Conservation (phyloP, 2,329 filamentous ascomycete species). For the Aspergillus ruber region DNA sequence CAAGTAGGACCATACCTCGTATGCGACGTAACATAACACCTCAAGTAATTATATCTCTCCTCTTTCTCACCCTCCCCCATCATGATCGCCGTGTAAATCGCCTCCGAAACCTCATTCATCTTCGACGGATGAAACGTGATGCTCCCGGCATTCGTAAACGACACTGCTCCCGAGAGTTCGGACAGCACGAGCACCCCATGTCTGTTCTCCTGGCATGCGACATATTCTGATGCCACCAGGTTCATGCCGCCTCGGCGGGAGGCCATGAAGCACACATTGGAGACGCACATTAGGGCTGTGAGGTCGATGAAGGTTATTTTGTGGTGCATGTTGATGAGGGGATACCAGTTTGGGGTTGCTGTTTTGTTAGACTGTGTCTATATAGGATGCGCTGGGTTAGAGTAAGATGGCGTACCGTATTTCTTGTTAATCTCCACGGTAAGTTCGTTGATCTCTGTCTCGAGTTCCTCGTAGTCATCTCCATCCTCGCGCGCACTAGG, state of each 20-base stretch:
- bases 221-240: constrained; percentile 93
- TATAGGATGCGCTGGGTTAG: background rate
- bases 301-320: constrained; percentile 85
- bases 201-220: constrained; percentile 75
- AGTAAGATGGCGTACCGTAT: constrained; percentile 49
- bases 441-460: constrained; percentile 81
- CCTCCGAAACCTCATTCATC: constrained; percentile 78
- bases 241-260: constrained; percentile 95
- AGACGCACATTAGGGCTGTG: constrained; percentile 81
- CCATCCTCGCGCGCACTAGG: constrained; percentile 67
- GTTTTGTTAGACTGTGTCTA: background rate
- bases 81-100: constrained; percentile 77
- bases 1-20: constrained; percentile 50
- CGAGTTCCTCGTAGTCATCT: constrained; percentile 84
- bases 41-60: constrained; percentile 73
- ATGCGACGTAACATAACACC: constrained; percentile 84
- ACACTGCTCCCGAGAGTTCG: constrained; percentile 83
- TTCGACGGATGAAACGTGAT: constrained; percentile 92
- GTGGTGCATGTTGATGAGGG: constrained; percentile 89
- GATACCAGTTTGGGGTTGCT: constrained; percentile 84
- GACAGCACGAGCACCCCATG: constrained; percentile 89
- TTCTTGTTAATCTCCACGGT: constrained; percentile 87
- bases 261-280: constrained; percentile 78
- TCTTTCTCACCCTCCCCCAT: constrained; percentile 76
- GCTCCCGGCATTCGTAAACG: constrained; percentile 69